phyloP scores from a whole-genome alignment of 2,329 filamentous ascomycete genomes.

The Fusarium napiforme region DNA sequence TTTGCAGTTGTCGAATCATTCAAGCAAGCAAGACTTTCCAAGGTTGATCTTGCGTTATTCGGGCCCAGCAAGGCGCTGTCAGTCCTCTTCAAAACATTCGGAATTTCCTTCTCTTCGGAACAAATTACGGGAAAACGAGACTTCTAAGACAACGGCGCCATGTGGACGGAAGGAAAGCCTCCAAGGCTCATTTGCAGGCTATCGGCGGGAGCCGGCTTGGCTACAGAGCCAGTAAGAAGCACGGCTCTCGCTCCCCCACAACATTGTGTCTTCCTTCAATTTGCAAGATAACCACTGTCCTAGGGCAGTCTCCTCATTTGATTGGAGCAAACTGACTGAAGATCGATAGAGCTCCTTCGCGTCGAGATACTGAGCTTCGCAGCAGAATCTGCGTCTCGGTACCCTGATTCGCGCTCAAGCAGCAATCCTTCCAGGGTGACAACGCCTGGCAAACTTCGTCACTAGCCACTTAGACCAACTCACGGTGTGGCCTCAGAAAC shows the following conservation, averaged over 20 bases:
- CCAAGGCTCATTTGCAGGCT: constrained; percentile 15
- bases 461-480: constrained; percentile 21
- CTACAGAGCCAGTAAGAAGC: constrained; percentile 22
- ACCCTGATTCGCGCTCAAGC: constrained; percentile 6
- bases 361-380: neutral
- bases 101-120: neutral
- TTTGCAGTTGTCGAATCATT: neutral
- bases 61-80: neutral
- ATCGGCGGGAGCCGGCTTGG: constrained; percentile 35
- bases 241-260: constrained; percentile 15
- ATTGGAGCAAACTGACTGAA: constrained; percentile 9
- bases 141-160: constrained; percentile 2
- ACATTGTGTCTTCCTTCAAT: neutral
- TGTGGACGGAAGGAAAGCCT: neutral
- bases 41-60: neutral
- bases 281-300: constrained; percentile 5
- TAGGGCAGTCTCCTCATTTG: neutral
- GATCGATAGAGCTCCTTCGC: constrained; percentile 4
- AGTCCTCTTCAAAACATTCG: neutral
- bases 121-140: neutral
- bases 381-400: neutral
- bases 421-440: constrained; percentile 4
- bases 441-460: constrained; percentile 1
- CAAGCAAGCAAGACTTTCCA: neutral
- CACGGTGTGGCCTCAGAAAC: constrained; percentile 32